phyloP scores from a whole-genome alignment of 148 eudicot genomes.

The Dianthus caryophyllus region DNA sequence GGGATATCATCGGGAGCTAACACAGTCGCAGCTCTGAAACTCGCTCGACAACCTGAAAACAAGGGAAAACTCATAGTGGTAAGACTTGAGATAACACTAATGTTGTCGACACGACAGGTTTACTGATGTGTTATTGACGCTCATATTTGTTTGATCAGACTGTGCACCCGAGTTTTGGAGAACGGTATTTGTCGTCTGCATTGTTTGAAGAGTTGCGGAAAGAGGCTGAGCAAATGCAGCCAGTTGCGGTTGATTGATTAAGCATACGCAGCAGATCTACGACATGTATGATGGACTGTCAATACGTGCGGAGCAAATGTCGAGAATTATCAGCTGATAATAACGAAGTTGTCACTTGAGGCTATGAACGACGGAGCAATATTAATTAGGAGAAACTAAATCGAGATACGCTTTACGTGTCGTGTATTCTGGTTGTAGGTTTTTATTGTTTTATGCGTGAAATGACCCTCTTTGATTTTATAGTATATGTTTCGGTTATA shows the following conservation, averaged over 20 bases:
- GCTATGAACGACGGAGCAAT: too few species aligned
- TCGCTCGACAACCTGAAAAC: slow-evolving; percentile 86
- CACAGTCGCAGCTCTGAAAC: slow-evolving; percentile 90
- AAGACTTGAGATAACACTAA: slow-evolving; percentile 9
- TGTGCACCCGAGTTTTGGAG: slow-evolving; percentile 87
- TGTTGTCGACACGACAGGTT: neutral
- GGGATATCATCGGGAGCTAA: slow-evolving; percentile 98
- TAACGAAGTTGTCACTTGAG: too few species aligned
- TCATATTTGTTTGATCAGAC: slow-evolving; percentile 40
- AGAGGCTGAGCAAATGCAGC: slow-evolving; percentile 86
- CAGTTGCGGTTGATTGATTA: slow-evolving; percentile 73
- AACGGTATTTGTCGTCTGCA: slow-evolving; percentile 83
- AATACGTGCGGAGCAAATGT: neutral
- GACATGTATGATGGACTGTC: neutral
- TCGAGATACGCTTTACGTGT: too few species aligned
- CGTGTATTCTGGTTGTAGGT: too few species aligned
- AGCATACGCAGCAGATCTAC: neutral
- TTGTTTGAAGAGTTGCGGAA: slow-evolving; percentile 75
- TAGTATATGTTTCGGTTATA: too few species aligned
- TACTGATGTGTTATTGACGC: neutral
- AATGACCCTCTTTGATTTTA: too few species aligned
- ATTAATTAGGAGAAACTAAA: too few species aligned
- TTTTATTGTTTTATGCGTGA: too few species aligned
- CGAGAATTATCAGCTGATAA: too few species aligned
- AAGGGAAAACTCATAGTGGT: slow-evolving; percentile 99